Evolutionary conservation across 1,139 yeast genomes (phyloP), one percentile per base, ranked within the genome.

Genomic region (Suhomyces bokatorum): DNA sequence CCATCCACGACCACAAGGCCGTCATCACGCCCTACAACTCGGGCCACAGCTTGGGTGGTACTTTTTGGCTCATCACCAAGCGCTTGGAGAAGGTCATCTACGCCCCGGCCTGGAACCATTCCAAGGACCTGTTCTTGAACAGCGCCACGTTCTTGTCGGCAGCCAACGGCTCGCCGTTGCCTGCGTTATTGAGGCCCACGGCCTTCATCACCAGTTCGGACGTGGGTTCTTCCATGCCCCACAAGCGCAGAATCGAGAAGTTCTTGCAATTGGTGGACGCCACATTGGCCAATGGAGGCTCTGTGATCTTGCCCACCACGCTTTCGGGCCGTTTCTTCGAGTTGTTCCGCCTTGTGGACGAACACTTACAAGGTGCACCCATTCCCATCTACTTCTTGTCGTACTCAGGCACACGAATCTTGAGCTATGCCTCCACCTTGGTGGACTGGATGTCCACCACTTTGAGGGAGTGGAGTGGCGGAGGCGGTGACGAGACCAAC

Each of bases 61-160:
- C 89, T 0, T 78, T 86, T 44, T 93, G 98, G 98, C 70, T 85
- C 37, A 67, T 91, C 20, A 77, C 80, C 43, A 83, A 83, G 52
- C 83, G 86, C 53, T 78, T 85, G 22, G 97, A 93, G 53, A 86
- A 85, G 50, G 71, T 90, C 14, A 73, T 93, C 3, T 89, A 90
- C 63, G 96, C 97, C 0, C 93, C 95, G 4, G 83, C 88, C 39
- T 93, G 99, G 98, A 91, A 91, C 61, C 99, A 93, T 62, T 85
- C 97, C 1, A 82, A 83, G 50, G 98, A 93, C 57, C 78, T 88
- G 0, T 91, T 90, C 56, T 69, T 93, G 45, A 87, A 86, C 55
- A 80, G 87, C 45, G 93, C 97, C n/a, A 81, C 85, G 13, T 75
- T 90, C 43, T 66, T 87, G 39, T 63, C 75, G 8, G 51, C 69